Evolutionary conservation across 805 yeast genomes (phyloP), one percentile per base, ranked within the genome.

Genomic region (Scheffersomyces lignosus): DNA sequence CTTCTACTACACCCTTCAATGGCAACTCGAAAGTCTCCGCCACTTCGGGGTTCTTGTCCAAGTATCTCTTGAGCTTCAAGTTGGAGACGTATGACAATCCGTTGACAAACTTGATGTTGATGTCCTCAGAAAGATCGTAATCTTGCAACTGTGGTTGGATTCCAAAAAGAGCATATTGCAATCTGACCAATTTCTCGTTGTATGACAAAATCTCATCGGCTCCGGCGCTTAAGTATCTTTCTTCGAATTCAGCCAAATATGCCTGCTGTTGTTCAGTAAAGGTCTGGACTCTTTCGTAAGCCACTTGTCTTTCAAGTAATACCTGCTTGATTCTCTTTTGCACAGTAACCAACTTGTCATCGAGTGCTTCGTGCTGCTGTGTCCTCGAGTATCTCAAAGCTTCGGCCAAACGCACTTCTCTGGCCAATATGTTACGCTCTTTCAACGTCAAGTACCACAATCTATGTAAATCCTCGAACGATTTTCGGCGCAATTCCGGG

Each of bases 381-480:
- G 65, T 67, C 18, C 50, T 48, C 18, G 39, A 40, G 41, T 44
- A 44, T 36, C 48, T 50, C 18, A 64, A 34, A 17, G 62, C 37
- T 31, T 54, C 71, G 39, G 75, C 73, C 47, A 87, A 70, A 45
- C 83, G 80, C 37, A 71, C 70, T 60, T 93, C 98, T 49, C 96
- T 75, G 23, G 80, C 80, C 38, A 91, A 61, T 10, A 78, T 65
- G 59, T 93, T 93, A 48, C 95, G 71, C 62, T 93, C 96, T 56
- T 79, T 85, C 47, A 91, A 64, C 48, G 90, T 80, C 29, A 83
- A 73, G 59, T 87, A 91, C 98, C 99, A 93, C 51, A 93, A 70
- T 25, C 80, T 77, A 62, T 93, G 99, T 50, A 93, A 69, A 57
- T 93, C 99, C 27, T 89, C 93, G 55, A 89, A 93, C 13, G 87